Base-by-base conservation (phyloP, 2,329 filamentous ascomycete species). In the Paraconiothyrium brasiliense region DNA sequence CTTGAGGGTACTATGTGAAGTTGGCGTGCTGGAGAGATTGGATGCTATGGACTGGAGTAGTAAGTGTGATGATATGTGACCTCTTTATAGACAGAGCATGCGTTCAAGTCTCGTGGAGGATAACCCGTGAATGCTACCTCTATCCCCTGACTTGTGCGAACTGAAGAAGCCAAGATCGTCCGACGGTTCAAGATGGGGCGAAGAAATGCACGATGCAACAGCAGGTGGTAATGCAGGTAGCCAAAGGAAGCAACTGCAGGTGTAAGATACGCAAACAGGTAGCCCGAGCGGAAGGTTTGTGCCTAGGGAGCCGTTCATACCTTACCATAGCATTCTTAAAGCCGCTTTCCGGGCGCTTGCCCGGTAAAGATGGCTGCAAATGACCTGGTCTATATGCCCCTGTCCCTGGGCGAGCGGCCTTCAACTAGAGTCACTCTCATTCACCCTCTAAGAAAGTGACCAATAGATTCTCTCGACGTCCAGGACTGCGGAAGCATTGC, bases 181-280 rank as follows among this genome's bases (percentile, higher is more conserved):
- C 27, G 51, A 8, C 43, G 22, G 30, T 58, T 54, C 48, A 63
- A 61, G 52, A 59, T 60, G 61, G 43, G 52, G 52, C 34, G 22
- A 22, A 54, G 20, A 49, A 59, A 61, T 54, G 60, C 54, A 58
- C 60, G 64, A 75, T 74, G 72, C 67, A 71, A 72, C 70, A 59
- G 52, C 59, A 71, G 63, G 67, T 63, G 67, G 72, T 70, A 54
- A 50, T 57, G 58, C 47, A 61, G 58, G 62, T 62, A 63, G 65
- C 60, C 47, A 58, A 58, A 56, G 62, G 48, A 54, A 55, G 61
- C 57, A 61, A 56, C 46, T 39, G 61, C 47, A 54, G 47, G 41
- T 55, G 51, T 14, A 37, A 4, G 30, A 34, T 54, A 50, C 44
- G 51, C 55, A 34, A 46, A 49, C 34, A 60, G 48, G 56, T 60